Conservation (phyloP, 2,329 filamentous ascomycete species). For the Alternaria ventricosa region DNA sequence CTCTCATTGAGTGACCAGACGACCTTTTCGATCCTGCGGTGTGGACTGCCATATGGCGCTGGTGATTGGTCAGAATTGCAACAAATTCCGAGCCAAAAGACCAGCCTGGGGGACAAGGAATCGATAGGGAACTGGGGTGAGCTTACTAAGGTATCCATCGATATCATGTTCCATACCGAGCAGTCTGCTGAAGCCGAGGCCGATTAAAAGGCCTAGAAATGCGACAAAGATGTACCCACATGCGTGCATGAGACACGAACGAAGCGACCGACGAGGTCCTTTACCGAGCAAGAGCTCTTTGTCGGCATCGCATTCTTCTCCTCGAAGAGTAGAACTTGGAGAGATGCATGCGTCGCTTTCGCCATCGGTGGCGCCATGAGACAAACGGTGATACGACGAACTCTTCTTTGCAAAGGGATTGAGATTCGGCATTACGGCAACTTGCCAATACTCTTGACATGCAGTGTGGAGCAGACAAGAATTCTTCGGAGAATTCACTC, state of each 20-base stretch:
- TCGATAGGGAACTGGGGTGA: not conserved
- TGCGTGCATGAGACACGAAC: not conserved
- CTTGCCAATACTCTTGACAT: not conserved
- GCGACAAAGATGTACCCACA: constrained; percentile 1
- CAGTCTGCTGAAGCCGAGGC: not conserved
- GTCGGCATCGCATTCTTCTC: not conserved
- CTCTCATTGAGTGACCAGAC: constrained; percentile 47
- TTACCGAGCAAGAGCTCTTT: not conserved
- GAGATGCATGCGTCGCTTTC: not conserved
- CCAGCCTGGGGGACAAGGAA: not conserved
- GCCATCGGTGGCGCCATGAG: not conserved
- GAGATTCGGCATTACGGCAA: constrained; percentile 2
- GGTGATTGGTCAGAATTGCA: not conserved
- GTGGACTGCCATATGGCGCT: constrained; percentile 6
- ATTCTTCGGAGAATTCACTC: not conserved
- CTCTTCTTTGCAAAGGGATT: constrained; percentile 4
- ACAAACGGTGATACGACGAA: constrained; percentile 2
- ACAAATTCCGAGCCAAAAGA: not conserved
- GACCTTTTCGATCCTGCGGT: constrained; percentile 5
- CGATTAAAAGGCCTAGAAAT: constrained; percentile 2
- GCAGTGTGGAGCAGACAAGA: not conserved
- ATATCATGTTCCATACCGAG: not conserved
- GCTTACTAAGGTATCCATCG: constrained; percentile 13
- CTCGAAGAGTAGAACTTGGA: not conserved
- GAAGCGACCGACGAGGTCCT: not conserved